Percentiles rank a stretch among this genome's conserved stretches.
Evolutionary conservation across 1,284 basidiomycete species (phyloP).

Genomic region (Cutaneotrichosporon sp.): DNA sequence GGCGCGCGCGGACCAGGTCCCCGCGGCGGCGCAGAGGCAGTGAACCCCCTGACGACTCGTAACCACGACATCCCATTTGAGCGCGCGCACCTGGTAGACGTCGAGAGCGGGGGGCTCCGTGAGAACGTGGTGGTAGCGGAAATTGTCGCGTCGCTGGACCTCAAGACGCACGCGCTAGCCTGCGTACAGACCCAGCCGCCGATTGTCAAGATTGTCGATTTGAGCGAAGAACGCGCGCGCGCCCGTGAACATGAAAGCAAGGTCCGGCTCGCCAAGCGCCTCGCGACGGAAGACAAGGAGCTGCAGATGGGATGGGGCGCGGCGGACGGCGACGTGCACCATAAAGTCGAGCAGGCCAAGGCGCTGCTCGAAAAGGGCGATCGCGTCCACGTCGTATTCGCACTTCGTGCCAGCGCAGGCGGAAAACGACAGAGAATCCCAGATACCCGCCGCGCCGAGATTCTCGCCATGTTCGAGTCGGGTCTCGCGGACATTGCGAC

Average conservation of each 20-base stretch:
- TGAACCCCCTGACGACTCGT: neutral
- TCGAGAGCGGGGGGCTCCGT: neutral
- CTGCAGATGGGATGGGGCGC: conserved; percentile 43
- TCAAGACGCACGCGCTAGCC: neutral
- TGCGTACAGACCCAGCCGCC: conserved; percentile 32
- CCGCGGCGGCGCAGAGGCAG: neutral
- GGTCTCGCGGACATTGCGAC: conserved; percentile 72
- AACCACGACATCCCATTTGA: conserved; percentile 31
- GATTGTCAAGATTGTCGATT: conserved; percentile 35
- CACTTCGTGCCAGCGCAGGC: conserved; percentile 21
- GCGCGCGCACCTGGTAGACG: conserved; percentile 34
- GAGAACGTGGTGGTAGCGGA: conserved; percentile 10
- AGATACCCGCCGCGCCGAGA: conserved; percentile 48
- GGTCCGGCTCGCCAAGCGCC: conserved; percentile 22
- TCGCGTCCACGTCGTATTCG: conserved; percentile 41
- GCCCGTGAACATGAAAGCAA: conserved; percentile 26
- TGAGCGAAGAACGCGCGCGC: conserved; percentile 22
- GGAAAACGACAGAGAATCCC: conserved; percentile 2
- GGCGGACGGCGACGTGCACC: conserved; percentile 35
- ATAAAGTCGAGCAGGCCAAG: conserved; percentile 34
- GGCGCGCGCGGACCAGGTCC: too few species aligned
- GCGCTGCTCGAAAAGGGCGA: conserved; percentile 38
- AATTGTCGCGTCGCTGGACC: conserved; percentile 13
- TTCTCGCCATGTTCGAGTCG: conserved; percentile 54
- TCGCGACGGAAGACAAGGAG: conserved; percentile 40